A percentile compares a stretch with the other conserved stretches of the same genome.
Conservation (phyloP, 768 basidiomycete species). For the Collybiopsis luxurians region DNA sequence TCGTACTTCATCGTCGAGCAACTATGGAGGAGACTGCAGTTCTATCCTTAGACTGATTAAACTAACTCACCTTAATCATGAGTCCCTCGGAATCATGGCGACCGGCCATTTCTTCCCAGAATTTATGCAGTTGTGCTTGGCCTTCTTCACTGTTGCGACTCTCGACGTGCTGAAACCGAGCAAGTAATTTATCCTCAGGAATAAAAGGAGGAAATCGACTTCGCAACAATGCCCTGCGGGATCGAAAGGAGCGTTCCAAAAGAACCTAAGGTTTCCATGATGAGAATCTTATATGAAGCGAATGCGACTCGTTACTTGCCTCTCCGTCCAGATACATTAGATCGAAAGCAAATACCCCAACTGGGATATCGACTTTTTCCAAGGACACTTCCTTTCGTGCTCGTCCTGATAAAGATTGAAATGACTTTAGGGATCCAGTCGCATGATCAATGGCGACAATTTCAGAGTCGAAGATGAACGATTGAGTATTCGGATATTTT, state of each 20-base stretch:
- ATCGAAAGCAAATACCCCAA: constrained; percentile 88
- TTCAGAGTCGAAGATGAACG: constrained; percentile 84
- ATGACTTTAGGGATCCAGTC: constrained; percentile 65
- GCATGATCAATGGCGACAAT: constrained; percentile 77
- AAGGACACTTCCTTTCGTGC: constrained; percentile 81
- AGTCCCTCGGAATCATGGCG: constrained; percentile 64
- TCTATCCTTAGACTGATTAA: constrained; percentile 6
- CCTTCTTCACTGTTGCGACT: constrained; percentile 66
- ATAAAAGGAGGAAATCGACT: constrained; percentile 53
- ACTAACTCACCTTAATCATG: constrained; percentile 75
- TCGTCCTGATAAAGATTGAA: constrained; percentile 85
- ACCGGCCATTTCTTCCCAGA: constrained; percentile 78
- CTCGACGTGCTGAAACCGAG: constrained; percentile 73
- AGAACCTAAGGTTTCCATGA: constrained; percentile 47
- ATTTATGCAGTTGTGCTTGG: constrained; percentile 61
- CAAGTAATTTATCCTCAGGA: constrained; percentile 41
- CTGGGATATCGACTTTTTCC: constrained; percentile 70
- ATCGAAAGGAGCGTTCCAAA: constrained; percentile 65
- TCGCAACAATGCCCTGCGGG: constrained; percentile 65
- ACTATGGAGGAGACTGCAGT: constrained; percentile 33
- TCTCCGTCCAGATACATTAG: constrained; percentile 81
- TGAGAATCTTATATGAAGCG: not conserved
- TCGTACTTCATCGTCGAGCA: constrained; percentile 57
- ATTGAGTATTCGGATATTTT: constrained; percentile 37
- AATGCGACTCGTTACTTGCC: constrained; percentile 41